A percentile compares a stretch with the other conserved stretches of the same genome.
phyloP scores from a whole-genome alignment of 306 rosid genomes.

The Fagus crenata region DNA sequence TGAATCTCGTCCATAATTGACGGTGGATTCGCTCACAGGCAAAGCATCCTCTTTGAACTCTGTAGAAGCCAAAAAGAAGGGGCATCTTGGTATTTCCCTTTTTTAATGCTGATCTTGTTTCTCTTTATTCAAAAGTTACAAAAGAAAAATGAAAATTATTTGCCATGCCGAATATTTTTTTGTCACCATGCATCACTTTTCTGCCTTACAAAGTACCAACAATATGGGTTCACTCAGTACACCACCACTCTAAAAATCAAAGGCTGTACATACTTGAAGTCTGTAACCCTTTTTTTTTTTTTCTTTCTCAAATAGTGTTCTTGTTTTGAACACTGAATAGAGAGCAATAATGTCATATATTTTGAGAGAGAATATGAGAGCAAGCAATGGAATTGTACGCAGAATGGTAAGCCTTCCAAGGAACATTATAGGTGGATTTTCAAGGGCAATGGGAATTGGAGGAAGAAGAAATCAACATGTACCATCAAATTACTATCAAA shows the following conservation, averaged over 20 bases:
- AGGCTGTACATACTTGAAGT: not conserved
- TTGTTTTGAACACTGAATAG: not conserved
- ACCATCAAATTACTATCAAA: conserved; percentile 10
- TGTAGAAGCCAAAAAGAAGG: conserved; percentile 23
- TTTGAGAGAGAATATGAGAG: conserved; percentile 42
- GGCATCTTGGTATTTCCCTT: conserved; percentile 39
- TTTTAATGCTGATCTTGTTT: conserved; percentile 19
- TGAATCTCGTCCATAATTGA: conserved; percentile 23
- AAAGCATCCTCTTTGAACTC: conserved; percentile 49
- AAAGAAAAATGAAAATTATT: conserved; percentile 13
- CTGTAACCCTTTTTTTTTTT: too few relatives aligned
- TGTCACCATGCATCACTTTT: conserved; percentile 9
- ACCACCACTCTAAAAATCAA: not conserved
- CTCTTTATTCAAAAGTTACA: conserved; percentile 22
- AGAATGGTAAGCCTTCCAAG: conserved; percentile 62
- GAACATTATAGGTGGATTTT: conserved; percentile 57
- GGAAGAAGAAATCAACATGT: too few relatives aligned
- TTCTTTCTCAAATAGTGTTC: not conserved
- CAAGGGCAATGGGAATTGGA: conserved; percentile 31
- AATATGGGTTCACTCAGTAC: not conserved
- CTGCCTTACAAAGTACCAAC: not conserved
- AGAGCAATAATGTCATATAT: conserved; percentile 45
- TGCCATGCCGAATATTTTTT: conserved; percentile 23
- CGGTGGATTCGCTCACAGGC: conserved; percentile 43
- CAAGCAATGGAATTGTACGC: conserved; percentile 45